Evolutionary conservation across 2,329 filamentous ascomycete species (phyloP), one percentile per base, ranked within the genome.

Genomic region (Ophiocordyceps australis): DNA sequence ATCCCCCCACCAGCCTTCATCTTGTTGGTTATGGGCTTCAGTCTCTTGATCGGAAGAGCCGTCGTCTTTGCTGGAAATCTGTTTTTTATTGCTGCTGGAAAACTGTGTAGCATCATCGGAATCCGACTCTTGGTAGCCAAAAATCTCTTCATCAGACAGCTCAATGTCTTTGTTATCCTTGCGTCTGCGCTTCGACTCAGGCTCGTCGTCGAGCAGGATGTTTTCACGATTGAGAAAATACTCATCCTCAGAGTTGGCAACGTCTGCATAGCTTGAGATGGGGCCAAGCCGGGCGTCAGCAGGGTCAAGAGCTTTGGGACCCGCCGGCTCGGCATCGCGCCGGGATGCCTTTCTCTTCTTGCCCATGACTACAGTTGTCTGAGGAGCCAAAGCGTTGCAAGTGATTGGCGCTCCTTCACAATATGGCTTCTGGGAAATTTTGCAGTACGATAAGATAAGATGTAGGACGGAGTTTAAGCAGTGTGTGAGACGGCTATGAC

Each of bases 241-340:
- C 46, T 93, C 82, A 49, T 98, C 89, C 48, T 93, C 82, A 2
- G 83, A 91, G 47, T 94, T 76, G 36, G 85, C 81, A 38, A 98
- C 75, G 51, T 92, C 82, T 49, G 86, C 74, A 49, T 66, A 86
- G 3, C 68, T 74, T 24, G 49, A 59, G 39, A 74, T 56, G 14
- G 57, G 57, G 14, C 60, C 62, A 11, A 83, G 62, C 27, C 71
- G 69, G 19, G 74, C 67, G 34, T 74, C 70, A 17, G 55, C 51
- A 24, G 57, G 42, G 41, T 74, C 52, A 31, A 67, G 43, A 18
- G 70, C 67, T 32, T 57, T 59, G 4, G 66, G 65, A 4, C 63
- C 65, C 7, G 51, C 54, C 13, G 58, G 49, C 31, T 48, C 52
- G 17, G 52, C 38, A 26, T 42, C 38, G 34, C 45, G 59, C 33